phyloP scores from a whole-genome alignment of 192 early-diverging fungal genomes.

The Kappamyces sp. region DNA sequence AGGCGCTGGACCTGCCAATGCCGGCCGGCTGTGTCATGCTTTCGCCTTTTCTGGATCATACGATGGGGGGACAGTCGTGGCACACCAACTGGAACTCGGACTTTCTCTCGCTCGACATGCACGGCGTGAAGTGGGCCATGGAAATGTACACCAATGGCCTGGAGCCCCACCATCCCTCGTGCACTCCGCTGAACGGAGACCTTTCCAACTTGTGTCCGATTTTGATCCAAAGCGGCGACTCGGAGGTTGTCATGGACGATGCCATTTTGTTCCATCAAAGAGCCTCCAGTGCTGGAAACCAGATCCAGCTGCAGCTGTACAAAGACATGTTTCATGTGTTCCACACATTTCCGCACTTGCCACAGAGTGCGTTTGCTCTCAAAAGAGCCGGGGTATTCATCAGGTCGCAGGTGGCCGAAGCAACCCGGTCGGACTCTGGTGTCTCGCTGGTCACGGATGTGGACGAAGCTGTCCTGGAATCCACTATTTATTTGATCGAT shows the following conservation, averaged over 20 bases:
- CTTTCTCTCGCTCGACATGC: constrained; percentile 29
- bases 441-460: constrained; percentile 3
- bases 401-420: constrained; percentile 5
- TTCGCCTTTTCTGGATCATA: constrained; percentile 48
- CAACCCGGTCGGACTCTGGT: constrained; percentile 7
- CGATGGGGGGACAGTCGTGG: constrained; percentile 13
- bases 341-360: constrained; percentile 19
- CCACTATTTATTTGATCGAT: constrained; percentile 12
- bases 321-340: constrained; percentile 41
- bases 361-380: constrained; percentile 11
- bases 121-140: constrained; percentile 31
- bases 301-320: constrained; percentile 27
- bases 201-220: constrained; percentile 28
- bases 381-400: constrained; percentile 14
- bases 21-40: constrained; percentile 48
- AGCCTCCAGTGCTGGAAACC: not conserved
- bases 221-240: constrained; percentile 39
- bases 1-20: constrained; percentile 44
- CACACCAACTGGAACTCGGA: constrained; percentile 22
- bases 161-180: constrained; percentile 17
- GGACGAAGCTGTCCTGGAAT: no score
- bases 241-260: constrained; percentile 39
- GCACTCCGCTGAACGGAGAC: constrained; percentile 23
- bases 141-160: constrained; percentile 16
- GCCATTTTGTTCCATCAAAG: constrained; percentile 18